These are phyloP conservation scores for Umbellularia californica DNA, from an alignment of 164 flowering plant genomes.

Conservation along the genomic window DNA sequence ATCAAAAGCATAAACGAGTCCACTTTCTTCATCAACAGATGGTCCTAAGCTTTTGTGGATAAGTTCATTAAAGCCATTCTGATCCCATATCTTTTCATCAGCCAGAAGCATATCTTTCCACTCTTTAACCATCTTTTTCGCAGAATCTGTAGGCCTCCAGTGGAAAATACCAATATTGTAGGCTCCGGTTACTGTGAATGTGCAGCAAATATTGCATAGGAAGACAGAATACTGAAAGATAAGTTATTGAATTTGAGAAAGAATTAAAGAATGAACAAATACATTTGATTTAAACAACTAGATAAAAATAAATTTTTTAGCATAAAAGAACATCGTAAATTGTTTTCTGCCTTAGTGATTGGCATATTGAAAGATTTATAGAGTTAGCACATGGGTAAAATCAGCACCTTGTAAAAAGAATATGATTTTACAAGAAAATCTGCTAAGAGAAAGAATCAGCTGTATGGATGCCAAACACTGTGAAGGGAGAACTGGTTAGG, in stretches of 20 bases:
- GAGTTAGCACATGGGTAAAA: too few relatives aligned
- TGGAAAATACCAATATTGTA: conserved; percentile 95
- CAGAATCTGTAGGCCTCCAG: conserved; percentile 86
- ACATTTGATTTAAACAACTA: not conserved
- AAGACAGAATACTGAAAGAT: not conserved
- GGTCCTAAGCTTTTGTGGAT: conserved; percentile 76
- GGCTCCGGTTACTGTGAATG: conserved; percentile 57
- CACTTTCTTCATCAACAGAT: conserved; percentile 78
- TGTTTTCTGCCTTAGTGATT: too few relatives aligned
- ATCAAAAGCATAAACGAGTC: conserved; percentile 85
- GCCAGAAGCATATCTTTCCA: conserved; percentile 85
- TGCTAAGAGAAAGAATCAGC: too few relatives aligned
- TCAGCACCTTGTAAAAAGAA: too few relatives aligned
- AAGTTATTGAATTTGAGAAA: not conserved
- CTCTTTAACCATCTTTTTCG: conserved; percentile 73
- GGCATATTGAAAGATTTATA: too few relatives aligned
- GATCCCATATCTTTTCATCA: conserved; percentile 97
- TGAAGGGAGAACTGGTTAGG: too few relatives aligned
- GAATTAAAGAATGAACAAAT: not conserved
- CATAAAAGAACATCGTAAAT: not conserved
- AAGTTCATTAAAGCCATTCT: conserved; percentile 89
- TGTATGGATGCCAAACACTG: too few relatives aligned
- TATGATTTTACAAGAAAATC: too few relatives aligned
- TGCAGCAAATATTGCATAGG: conserved; percentile 2
- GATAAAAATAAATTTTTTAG: not conserved